A percentile compares a stretch with the other conserved stretches of the same genome.
Evolutionary conservation across 2,329 filamentous ascomycete species (phyloP).

Genomic region (Sporothrix inflata): DNA sequence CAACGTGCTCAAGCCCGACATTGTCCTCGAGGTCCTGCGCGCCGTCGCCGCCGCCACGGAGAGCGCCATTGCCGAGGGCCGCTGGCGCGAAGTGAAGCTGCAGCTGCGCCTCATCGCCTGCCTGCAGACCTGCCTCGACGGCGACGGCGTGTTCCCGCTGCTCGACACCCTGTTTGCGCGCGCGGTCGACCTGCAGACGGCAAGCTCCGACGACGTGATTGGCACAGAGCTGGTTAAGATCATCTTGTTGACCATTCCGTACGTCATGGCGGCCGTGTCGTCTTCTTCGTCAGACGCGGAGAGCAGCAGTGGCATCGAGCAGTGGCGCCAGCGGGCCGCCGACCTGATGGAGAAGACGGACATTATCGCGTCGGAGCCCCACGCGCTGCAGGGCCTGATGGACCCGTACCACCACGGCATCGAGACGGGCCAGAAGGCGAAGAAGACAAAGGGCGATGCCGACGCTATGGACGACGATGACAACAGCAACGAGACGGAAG

Average conservation of each 20-base stretch:
- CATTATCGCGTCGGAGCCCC: constrained; percentile 86
- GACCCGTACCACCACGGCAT: constrained; percentile 70
- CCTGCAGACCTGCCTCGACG: constrained; percentile 68
- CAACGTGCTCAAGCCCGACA: constrained; percentile 76
- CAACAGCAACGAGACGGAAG: constrained; percentile 39
- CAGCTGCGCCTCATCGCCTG: constrained; percentile 87
- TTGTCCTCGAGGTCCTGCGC: constrained; percentile 71
- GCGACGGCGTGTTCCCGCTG: constrained; percentile 81
- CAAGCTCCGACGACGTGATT: constrained; percentile 87
- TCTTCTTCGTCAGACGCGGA: constrained; percentile 37
- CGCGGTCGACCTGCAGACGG: constrained; percentile 91
- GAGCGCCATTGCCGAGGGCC: constrained; percentile 68
- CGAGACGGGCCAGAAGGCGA: constrained; percentile 14
- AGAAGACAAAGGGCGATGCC: constrained; percentile 22
- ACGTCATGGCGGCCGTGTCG: constrained; percentile 76
- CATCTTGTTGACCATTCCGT: constrained; percentile 91
- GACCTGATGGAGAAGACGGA: constrained; percentile 91
- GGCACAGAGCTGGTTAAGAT: constrained; percentile 93
- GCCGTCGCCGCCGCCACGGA: constrained; percentile 66
- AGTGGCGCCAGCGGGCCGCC: constrained; percentile 72
- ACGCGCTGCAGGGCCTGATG: constrained; percentile 81
- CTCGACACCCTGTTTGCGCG: constrained; percentile 88
- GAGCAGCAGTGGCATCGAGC: constrained; percentile 36
- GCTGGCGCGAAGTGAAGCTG: constrained; percentile 91
- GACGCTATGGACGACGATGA: constrained; percentile 19